Evolutionary conservation across 2,329 filamentous ascomycete genomes (phyloP), one percentile per base, ranked within the genome.

Genomic region (Hortaea sp.): DNA sequence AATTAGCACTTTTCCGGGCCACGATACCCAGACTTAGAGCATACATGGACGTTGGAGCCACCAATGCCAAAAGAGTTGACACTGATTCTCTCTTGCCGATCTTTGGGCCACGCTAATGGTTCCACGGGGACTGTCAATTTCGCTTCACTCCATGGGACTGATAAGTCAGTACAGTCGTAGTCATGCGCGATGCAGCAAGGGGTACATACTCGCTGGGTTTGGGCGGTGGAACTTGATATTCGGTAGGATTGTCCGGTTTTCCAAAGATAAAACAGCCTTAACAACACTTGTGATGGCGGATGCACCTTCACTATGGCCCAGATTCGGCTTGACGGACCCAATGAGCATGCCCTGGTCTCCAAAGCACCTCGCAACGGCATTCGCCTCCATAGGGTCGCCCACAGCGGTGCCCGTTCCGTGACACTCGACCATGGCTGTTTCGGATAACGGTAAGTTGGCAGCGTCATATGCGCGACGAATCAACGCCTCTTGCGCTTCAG

Each of bases 291-390:
- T 48, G 1, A 51, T 28, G 10, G 42, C 46, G 30, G 32, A 29
- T 3, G 43, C 35, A 7, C 29, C 46, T 38, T 51, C 49, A 5
- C 39, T 41, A 13, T 51, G 49, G 4, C 49, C 49, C 10, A 56
- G 35, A 29, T 53, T 48, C 10, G 53, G 34, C 37, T 57, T 57
- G 41, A 53, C 35, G 5, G 48, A 47, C 4, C 54, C 53, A 12
- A 55, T 42, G 10, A 34, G 49, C 5, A 5, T 11, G 3, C n/a
- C 27, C 44, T 40, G 10, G 34, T 11, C 7, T 39, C 35, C 43
- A 46, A 49, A 46, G 4, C 29, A 29, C 11, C 11, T 30, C 3
- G 29, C 27, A 28, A 50, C 20, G 9, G 51, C 51, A n/a, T 46
- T 39, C 6, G 45, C 47, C 28, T 59, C 56, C 9, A 48, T 46